Evolutionary conservation across 495 filamentous ascomycete species (phyloP).

Genomic region (Echria macrotheca): DNA sequence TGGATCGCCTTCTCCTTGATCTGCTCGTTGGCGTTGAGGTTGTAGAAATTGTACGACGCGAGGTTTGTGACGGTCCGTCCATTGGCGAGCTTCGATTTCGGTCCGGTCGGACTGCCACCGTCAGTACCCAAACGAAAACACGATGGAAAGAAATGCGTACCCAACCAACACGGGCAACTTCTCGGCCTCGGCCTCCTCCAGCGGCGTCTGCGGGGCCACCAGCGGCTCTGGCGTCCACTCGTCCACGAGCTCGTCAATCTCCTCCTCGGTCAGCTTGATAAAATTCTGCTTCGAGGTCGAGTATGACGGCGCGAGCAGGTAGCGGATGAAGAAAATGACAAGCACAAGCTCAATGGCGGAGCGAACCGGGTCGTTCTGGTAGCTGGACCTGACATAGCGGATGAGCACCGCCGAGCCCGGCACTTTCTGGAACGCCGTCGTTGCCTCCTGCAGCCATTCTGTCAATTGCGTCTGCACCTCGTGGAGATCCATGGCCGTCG

Average conservation of each 20-base stretch:
- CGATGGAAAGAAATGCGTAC: constrained; percentile 38
- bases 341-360: constrained; percentile 91
- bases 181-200: constrained; percentile 79
- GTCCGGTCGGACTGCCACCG: constrained; percentile 70
- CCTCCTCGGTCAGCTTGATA: constrained; percentile 83
- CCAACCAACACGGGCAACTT: constrained; percentile 82
- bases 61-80: constrained; percentile 89
- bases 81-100: constrained; percentile 81
- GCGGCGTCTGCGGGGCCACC: constrained; percentile 60
- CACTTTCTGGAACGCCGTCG: constrained; percentile 73
- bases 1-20: constrained; percentile 93
- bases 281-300: constrained; percentile 80
- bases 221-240: constrained; percentile 96
- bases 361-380: constrained; percentile 93
- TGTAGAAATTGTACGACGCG: constrained; percentile 93
- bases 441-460: constrained; percentile 59
- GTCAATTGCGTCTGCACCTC: constrained; percentile 69
- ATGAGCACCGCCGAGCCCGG: constrained; percentile 92
- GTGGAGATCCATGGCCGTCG: constrained; percentile 64
- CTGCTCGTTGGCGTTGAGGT: constrained; percentile 84
- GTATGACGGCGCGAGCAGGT: constrained; percentile 86
- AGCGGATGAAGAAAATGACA: constrained; percentile 91
- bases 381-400: constrained; percentile 91
- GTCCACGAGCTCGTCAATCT: constrained; percentile 95
- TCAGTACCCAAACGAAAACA: background rate